Percentiles rank a stretch among this genome's conserved stretches.
These are phyloP conservation scores for Lyophyllum semitale DNA, from an alignment of 768 basidiomycete species.

Conservation along the genomic window DNA sequence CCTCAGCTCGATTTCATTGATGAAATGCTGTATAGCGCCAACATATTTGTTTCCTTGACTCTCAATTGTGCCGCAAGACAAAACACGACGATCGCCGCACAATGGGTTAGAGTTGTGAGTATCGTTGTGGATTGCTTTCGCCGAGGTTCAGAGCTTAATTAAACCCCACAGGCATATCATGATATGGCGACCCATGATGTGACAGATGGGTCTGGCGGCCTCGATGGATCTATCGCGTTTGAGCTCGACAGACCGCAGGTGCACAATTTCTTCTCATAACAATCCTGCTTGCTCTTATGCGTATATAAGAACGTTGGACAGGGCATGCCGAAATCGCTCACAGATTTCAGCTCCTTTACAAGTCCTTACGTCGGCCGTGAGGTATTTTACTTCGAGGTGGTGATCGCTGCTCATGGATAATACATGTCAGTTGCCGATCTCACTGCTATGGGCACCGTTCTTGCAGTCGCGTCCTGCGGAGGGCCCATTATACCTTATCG, in stretches of 20 bases:
- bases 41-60: neutral
- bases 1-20: neutral
- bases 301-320: neutral
- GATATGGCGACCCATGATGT: neutral
- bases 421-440: constrained; percentile 27
- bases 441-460: constrained; percentile 28
- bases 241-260: constrained; percentile 1
- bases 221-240: neutral
- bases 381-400: neutral
- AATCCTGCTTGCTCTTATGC: too few species aligned
- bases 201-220: neutral
- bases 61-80: neutral
- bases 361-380: neutral
- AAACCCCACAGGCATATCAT: neutral
- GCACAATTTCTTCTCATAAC: neutral
- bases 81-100: neutral
- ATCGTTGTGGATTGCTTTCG: neutral
- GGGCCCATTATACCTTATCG: constrained; percentile 33
- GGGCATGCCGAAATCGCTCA: neutral
- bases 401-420: neutral
- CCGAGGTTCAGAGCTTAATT: neutral
- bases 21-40: neutral
- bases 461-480: constrained; percentile 29
- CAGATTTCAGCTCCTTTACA: neutral
- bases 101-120: neutral